Base-by-base conservation (phyloP, 768 basidiomycete genomes). In the Gelatoporia subvermispora region DNA sequence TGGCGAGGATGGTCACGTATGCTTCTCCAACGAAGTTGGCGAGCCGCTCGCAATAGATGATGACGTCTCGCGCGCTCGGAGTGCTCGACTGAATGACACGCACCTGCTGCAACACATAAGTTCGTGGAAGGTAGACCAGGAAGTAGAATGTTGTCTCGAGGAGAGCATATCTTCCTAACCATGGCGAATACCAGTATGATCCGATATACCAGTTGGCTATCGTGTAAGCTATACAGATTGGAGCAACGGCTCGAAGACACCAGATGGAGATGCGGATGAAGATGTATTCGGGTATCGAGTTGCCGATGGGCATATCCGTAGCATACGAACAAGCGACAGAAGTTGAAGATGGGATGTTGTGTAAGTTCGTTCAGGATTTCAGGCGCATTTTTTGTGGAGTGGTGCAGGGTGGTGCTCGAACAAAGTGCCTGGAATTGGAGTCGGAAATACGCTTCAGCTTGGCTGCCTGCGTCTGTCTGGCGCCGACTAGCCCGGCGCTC, bases 91-190 rank as follows among this genome's bases (percentile, higher is more conserved):
- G 24, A 37, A 3, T 11, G 28, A 9, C 13, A 49, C 72, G 56
- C 39, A 79, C 83, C 63, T 69, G 70, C 64, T 81, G 81, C 49
- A 85, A 58, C 37, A 52, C 48, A n/a, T 45, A 51, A 35, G 61
- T 63, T 56, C 78, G 67, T 8, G 80, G 79, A 3, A 78, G 55
- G 53, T 77, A 80, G 11, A 81, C 67, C 16, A 72, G 51, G 2
- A 70, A 38, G 51, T 75, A 82, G 57, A 85, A 85, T 0, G 49
- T 53, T 0, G 67, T 67, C 53, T 86, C 84, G 0, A 65, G 48
- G 4, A 60, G 36, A 0, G 80, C 69, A 21, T 72, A 68, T 0
- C 55, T 13, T 3, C 63, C 63, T 8, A 72, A 23, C 50, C 63
- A 64, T 23, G 60, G 61, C 3, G 63, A 62, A 22, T 59, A 52